These are phyloP conservation scores for Ceratocystis variospora DNA, from an alignment of 2,329 filamentous ascomycete genomes.

Conservation along the genomic window DNA sequence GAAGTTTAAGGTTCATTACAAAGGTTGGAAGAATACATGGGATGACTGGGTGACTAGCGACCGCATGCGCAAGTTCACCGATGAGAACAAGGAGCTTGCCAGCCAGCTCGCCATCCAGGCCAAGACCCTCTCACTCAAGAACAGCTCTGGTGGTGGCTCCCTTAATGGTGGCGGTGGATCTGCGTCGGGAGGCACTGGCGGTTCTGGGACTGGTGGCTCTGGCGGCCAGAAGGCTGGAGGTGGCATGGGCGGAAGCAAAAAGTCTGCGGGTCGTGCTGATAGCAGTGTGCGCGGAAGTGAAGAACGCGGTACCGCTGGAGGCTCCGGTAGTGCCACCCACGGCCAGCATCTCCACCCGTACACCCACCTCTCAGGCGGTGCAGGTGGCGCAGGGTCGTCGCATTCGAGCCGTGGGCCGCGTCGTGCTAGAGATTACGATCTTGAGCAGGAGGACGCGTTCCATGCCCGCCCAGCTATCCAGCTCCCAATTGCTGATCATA, in stretches of 20 bases:
- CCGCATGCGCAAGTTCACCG: constrained; percentile 82
- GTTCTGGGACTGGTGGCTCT: constrained; percentile 24
- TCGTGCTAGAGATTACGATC: constrained; percentile 64
- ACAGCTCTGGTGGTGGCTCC: constrained; percentile 37
- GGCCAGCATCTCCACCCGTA: constrained; percentile 1
- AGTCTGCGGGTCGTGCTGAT: constrained; percentile 47
- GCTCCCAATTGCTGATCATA: constrained; percentile 70
- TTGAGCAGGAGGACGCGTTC: constrained; percentile 85
- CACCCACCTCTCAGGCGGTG: constrained; percentile 63
- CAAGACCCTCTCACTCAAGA: constrained; percentile 43
- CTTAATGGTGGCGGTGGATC: constrained; percentile 43
- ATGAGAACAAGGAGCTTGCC: constrained; percentile 87
- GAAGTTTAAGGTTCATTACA: constrained; percentile 93
- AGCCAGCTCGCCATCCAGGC: constrained; percentile 56
- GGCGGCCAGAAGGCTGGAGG: background rate
- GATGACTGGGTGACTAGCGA: constrained; percentile 96
- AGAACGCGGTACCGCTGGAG: constrained; percentile 59
- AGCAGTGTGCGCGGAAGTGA: constrained; percentile 63
- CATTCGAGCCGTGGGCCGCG: constrained; percentile 55
- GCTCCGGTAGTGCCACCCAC: constrained; percentile 52
- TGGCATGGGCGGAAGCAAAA: constrained; percentile 30
- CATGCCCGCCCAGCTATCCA: constrained; percentile 72
- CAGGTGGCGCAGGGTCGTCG: constrained; percentile 34
- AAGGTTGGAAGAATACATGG: constrained; percentile 99
- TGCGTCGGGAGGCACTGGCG: constrained; percentile 62